Percentiles rank a stretch among this genome's conserved stretches.
Evolutionary conservation across 345 rosid species (phyloP).

Genomic region (Eutrema japonicum): DNA sequence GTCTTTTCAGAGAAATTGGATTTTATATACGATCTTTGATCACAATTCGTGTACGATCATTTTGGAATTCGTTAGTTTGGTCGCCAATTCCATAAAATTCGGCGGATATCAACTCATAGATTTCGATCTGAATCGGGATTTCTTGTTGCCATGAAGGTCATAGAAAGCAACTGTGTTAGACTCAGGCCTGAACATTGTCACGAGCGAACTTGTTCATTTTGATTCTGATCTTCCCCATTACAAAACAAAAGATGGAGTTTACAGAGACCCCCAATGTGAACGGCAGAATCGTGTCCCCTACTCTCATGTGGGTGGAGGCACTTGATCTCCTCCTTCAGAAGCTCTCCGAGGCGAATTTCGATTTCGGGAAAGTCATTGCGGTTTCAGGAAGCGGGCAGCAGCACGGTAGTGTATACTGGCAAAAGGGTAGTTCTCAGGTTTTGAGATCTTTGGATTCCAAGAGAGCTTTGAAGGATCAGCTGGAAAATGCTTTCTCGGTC

Average conservation of each 20-base stretch:
- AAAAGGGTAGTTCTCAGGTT: slow-evolving; percentile 57
- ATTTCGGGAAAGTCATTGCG: slow-evolving; percentile 73
- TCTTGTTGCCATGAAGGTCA: slow-evolving; percentile 54
- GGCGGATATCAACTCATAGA: neutral
- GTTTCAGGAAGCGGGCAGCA: slow-evolving; percentile 97
- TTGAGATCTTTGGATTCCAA: slow-evolving; percentile 61
- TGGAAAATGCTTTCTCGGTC: slow-evolving; percentile 64
- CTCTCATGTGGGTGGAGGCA: slow-evolving; percentile 98
- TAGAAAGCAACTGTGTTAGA: slow-evolving; percentile 93
- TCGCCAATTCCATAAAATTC: no score
- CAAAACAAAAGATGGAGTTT: slow-evolving; percentile 85
- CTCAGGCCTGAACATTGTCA: slow-evolving; percentile 63
- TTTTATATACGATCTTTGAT: neutral
- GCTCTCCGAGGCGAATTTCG: slow-evolving; percentile 57
- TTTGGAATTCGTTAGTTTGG: slow-evolving; percentile 3
- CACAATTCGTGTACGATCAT: neutral
- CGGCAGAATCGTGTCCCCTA: slow-evolving; percentile 91
- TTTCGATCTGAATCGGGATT: slow-evolving; percentile 15
- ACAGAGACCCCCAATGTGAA: slow-evolving; percentile 62
- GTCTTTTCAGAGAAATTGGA: neutral
- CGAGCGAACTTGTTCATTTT: slow-evolving; percentile 71
- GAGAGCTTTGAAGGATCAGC: slow-evolving; percentile 63
- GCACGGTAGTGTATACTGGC: slow-evolving; percentile 98
- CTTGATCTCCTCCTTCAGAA: slow-evolving; percentile 75
- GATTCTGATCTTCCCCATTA: slow-evolving; percentile 80